Evolutionary conservation across 2,329 filamentous ascomycete species (phyloP).

Genomic region (Aureobasidium lini): DNA sequence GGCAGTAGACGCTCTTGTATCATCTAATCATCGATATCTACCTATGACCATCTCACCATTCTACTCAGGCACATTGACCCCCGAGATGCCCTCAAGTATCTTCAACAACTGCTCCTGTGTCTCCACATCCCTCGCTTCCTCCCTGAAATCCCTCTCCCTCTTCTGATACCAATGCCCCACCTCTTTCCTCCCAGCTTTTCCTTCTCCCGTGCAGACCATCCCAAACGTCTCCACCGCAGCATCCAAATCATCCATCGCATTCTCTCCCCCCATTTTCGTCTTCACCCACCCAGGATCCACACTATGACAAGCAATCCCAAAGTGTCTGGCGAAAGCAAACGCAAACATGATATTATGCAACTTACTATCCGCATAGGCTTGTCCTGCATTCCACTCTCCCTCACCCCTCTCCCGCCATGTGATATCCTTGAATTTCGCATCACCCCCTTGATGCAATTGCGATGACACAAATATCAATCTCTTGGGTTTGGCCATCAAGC

Average conservation of each 20-base stretch:
- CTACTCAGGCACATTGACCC: conserved; percentile 25
- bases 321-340: conserved; percentile 45
- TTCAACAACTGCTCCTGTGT: conserved; percentile 41
- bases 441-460: conserved; percentile 44
- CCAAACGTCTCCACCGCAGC: conserved; percentile 38
- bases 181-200: conserved; percentile 24
- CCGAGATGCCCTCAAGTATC: conserved; percentile 29
- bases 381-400: conserved; percentile 25
- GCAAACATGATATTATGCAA: conserved; percentile 50
- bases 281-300: conserved; percentile 41
- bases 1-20: no score
- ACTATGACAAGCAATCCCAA: conserved; percentile 40
- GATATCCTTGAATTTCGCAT: conserved; percentile 35
- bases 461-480: conserved; percentile 48
- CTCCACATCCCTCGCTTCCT: conserved; percentile 31
- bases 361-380: conserved; percentile 49
- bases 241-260: conserved; percentile 42
- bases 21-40: no score
- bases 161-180: conserved; percentile 32
- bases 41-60: no score
- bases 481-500: conserved; percentile 42
- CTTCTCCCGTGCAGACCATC: conserved; percentile 42
- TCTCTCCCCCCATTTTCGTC: conserved; percentile 36
- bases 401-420: conserved; percentile 30
- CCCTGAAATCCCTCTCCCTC: conserved; percentile 23